Evolutionary conservation across 1,284 basidiomycete genomes (phyloP).

Genomic region (Ustilago crameri): DNA sequence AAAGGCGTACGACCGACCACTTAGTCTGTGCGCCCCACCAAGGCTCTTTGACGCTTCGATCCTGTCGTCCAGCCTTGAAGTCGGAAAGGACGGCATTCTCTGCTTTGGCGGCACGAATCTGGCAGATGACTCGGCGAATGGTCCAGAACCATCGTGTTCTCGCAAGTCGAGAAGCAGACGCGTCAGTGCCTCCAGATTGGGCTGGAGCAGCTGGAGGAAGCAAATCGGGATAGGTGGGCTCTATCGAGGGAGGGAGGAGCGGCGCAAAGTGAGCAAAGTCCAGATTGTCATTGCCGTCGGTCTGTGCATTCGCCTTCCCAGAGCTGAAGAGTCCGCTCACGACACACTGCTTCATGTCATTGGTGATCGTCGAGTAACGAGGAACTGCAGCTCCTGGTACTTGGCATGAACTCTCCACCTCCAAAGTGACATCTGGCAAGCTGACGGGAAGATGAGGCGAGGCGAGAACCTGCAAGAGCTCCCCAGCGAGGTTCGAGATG

Average conservation of each 20-base stretch:
- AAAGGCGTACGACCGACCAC: constrained; percentile 35
- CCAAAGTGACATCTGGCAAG: constrained; percentile 6
- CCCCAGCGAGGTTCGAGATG: constrained; percentile 32
- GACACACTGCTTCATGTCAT: constrained; percentile 16
- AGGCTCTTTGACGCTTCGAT: constrained; percentile 20
- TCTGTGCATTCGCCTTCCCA: neutral
- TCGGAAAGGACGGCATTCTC: constrained; percentile 30
- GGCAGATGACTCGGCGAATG: constrained; percentile 33
- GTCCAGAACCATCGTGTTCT: constrained; percentile 48
- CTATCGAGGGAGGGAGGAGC: constrained; percentile 39
- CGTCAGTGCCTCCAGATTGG: neutral
- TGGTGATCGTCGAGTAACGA: constrained; percentile 8
- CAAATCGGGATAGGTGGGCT: constrained; percentile 34
- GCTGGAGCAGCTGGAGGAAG: constrained; percentile 3
- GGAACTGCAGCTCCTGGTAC: constrained; percentile 9
- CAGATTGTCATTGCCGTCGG: neutral
- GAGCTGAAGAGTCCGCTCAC: constrained; percentile 10
- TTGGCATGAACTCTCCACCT: neutral
- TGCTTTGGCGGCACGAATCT: constrained; percentile 25
- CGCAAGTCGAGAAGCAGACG: constrained; percentile 10
- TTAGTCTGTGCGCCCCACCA: constrained; percentile 47
- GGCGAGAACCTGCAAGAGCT: constrained; percentile 25
- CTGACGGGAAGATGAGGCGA: constrained; percentile 19
- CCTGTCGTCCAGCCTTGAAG: constrained; percentile 25
- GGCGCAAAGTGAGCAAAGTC: constrained; percentile 7